Base-by-base conservation (phyloP, 768 basidiomycete genomes). In the Cystofilobasidium macerans region DNA sequence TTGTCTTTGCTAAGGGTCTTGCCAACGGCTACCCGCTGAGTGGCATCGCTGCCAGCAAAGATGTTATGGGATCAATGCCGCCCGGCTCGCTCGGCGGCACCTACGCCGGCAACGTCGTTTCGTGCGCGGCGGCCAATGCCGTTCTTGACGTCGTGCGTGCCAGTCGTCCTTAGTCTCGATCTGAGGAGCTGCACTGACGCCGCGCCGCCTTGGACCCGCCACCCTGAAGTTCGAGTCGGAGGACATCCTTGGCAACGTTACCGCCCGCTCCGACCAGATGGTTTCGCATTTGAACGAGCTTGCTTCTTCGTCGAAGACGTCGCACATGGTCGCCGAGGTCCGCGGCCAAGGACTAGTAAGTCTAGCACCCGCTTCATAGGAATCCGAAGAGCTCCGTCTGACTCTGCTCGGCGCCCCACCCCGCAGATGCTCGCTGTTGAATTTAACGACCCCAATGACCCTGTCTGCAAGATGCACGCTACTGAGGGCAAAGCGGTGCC, bases 51-150 rank as follows among this genome's bases (percentile, higher is more conserved):
- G 86, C 86, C 69, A 71, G 85, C 61, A 88, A 83, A 76, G 87
- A 89, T 61, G 73, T 94, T 35, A 89, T 88, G 32, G 88, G 91
- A 75, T 82, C 51, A 48, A 57, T 60, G 51, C 43, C 57, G 48
- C 35, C 63, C 14, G 65, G 73, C 22, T 70, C 71, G 33, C 65
- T 76, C 69, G 74, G 74, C 43, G 73, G 90, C 28, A 92, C 90
- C 5, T 93, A 92, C 69, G 89, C 88, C 1, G 93, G 93, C 32
- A 97, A 94, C 71, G 85, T 88, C 0, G 89, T 97, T 0, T 80
- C 87, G 0, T 97, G 93, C 72, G 93, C 94, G 0, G 94, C 94
- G 4, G 93, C 67, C 9, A 42, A 48, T 22, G 67, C 67, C 30
- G 67, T 68, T 28, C 61, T 57, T 20, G 67, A 68, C 13, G 67